Evolutionary conservation across 768 basidiomycete genomes (phyloP), one percentile per base, ranked within the genome.

Genomic region (Lentinula aciculospora): DNA sequence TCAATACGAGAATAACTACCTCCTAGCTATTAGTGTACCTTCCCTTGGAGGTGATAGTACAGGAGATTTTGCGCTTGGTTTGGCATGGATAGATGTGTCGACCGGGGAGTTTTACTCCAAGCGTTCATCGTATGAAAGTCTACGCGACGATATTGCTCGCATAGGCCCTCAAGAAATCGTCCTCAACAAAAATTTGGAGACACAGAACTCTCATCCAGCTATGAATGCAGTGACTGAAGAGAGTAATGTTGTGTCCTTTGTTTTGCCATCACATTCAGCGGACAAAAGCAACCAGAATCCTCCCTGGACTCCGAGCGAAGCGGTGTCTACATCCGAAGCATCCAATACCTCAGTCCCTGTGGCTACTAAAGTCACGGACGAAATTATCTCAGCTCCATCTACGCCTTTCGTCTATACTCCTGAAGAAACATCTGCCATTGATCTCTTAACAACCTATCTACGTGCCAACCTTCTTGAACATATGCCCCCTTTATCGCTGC

Each of bases 1-100:
- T 61, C 87, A 84, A 21, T 85, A 82, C 65, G 90, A 94, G 69
- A 95, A 94, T 66, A 94, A 96, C 63, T 97, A 92, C 67, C 80
- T 98, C 45, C 81, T 97, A 29, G 82, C 93, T 4, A 75, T 95
- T 37, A 72, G 71, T 32, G 46, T 64, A 12, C 61, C 58, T n/a
- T 51, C 59, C 23, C 28, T 34, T 17, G 31, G 12, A 10, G 34
- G 9, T 4, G 19, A 27, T 17, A 27, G 40, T 12, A 23, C 19
- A 21, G 58, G 34, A 39, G 47, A 56, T 39, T 15, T 29, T 32
- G 49, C 57, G 6, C 58, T 84, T n/a, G 92, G 92, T 1, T 74
- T 98, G 39, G 94, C 94, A 5, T 98, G 94, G 88, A 93, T 92
- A 25, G 95, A 98, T 67, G 83, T 97, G 17, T 94, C 95, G 13